These are phyloP conservation scores for Verticillium zaregamsianum DNA, from an alignment of 2,329 filamentous ascomycete genomes.

Conservation along the genomic window DNA sequence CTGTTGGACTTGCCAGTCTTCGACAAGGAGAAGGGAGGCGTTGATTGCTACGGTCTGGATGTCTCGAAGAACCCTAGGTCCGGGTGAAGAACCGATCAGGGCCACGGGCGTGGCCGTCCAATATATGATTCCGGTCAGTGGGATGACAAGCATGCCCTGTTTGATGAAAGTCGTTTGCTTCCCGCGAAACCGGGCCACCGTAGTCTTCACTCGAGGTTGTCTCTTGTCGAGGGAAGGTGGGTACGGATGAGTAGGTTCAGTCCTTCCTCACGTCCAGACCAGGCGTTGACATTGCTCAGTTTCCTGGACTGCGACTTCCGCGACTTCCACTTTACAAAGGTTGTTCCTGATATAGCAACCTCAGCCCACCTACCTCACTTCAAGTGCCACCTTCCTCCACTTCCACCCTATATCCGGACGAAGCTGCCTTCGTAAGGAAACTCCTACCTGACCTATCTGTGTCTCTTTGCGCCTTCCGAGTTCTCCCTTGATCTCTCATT, in stretches of 20 bases:
- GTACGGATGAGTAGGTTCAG: no score
- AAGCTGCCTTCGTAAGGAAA: no score
- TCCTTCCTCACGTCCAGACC: no score
- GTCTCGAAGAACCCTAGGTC: background rate
- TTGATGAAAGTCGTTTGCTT: background rate
- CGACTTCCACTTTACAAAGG: no score
- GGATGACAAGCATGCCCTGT: background rate
- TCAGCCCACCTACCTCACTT: background rate
- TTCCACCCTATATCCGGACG: no score
- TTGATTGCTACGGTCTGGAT: background rate
- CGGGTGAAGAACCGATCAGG: background rate
- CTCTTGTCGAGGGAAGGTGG: background rate
- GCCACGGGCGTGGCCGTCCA: background rate
- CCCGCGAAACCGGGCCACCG: background rate
- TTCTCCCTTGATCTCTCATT: background rate
- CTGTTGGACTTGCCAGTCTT: background rate
- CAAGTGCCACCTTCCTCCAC: background rate
- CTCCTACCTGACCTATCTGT: no score
- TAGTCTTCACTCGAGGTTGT: background rate
- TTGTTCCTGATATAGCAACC: background rate
- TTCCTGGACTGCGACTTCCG: no score
- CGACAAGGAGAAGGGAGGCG: background rate
- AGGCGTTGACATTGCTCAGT: no score
- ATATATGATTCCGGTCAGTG: background rate
- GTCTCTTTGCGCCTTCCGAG: no score